Conservation (phyloP, 2,329 filamentous ascomycete species). For the Xylariaceae sp. region DNA sequence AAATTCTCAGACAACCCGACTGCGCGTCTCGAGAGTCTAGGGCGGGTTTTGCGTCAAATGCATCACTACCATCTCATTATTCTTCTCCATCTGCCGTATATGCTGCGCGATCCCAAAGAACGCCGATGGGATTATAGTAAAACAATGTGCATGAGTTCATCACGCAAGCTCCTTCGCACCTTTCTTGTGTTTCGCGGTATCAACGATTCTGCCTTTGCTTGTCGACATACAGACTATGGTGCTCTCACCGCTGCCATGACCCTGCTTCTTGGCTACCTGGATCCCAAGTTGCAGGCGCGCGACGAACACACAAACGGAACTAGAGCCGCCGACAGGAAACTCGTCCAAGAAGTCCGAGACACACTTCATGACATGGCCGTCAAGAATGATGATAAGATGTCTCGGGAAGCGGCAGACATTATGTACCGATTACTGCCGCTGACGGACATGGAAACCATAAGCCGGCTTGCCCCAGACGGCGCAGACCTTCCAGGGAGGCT, state of each 20-base stretch:
- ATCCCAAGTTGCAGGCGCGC: constrained; percentile 24
- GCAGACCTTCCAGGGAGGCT: constrained; percentile 2
- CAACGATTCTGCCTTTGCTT: constrained; percentile 34
- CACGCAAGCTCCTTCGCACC: constrained; percentile 44
- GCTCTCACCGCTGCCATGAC: constrained; percentile 48
- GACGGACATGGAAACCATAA: constrained; percentile 14
- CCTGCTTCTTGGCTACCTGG: constrained; percentile 46
- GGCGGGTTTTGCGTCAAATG: constrained; percentile 42
- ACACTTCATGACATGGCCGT: constrained; percentile 35
- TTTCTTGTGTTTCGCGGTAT: constrained; percentile 43
- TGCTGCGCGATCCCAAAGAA: constrained; percentile 38
- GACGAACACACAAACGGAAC: neutral
- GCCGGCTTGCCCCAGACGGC: constrained; percentile 11
- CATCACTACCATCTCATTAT: constrained; percentile 47
- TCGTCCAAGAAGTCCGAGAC: constrained; percentile 33
- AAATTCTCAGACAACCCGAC: constrained; percentile 16
- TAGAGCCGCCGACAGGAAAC: constrained; percentile 26
- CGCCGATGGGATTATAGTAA: constrained; percentile 44
- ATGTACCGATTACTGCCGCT: constrained; percentile 40
- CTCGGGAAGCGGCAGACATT: constrained; percentile 37
- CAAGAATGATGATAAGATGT: constrained; percentile 36
- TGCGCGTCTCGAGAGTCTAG: constrained; percentile 22
- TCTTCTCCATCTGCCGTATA: constrained; percentile 51
- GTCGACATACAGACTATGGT: constrained; percentile 48
- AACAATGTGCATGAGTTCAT: constrained; percentile 43